Percentiles rank a stretch among this genome's conserved stretches.
phyloP scores from a whole-genome alignment of 768 basidiomycete genomes.

The Rhodocollybia butyracea region DNA sequence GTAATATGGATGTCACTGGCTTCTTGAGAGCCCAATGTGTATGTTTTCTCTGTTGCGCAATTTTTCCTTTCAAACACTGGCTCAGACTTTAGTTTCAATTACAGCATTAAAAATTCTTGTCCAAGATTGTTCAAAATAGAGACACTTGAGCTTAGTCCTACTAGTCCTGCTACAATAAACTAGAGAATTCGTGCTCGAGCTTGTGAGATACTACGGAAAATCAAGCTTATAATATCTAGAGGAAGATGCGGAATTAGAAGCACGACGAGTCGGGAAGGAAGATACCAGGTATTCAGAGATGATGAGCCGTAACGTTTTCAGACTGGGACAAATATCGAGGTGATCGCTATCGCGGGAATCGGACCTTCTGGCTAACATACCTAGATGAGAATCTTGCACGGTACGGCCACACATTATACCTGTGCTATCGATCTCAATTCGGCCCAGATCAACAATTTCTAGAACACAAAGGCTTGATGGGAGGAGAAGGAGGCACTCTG shows the following conservation, averaged over 20 bases:
- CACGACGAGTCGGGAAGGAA: neutral
- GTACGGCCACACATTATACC: neutral
- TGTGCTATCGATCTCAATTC: neutral
- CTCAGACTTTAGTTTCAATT: no score
- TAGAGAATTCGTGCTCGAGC: neutral
- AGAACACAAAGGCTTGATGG: neutral
- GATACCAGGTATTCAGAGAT: neutral
- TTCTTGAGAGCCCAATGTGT: no score
- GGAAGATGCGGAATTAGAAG: neutral
- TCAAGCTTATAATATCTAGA: neutral
- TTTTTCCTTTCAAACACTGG: no score
- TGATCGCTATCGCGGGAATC: no score
- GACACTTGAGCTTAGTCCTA: no score
- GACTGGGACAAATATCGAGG: neutral
- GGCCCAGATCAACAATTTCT: conserved; percentile 1
- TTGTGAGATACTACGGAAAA: neutral
- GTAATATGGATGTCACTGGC: no score
- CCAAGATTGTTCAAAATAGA: no score
- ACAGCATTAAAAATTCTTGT: no score
- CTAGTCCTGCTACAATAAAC: no score
- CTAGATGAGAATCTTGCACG: conserved; percentile 3
- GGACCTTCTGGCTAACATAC: neutral
- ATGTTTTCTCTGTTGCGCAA: no score
- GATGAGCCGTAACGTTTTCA: conserved; percentile 1
- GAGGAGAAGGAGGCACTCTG: neutral